Evolutionary conservation across 2,329 filamentous ascomycete genomes (phyloP), one percentile per base, ranked within the genome.

Genomic region (Aspergillus tubingensis): DNA sequence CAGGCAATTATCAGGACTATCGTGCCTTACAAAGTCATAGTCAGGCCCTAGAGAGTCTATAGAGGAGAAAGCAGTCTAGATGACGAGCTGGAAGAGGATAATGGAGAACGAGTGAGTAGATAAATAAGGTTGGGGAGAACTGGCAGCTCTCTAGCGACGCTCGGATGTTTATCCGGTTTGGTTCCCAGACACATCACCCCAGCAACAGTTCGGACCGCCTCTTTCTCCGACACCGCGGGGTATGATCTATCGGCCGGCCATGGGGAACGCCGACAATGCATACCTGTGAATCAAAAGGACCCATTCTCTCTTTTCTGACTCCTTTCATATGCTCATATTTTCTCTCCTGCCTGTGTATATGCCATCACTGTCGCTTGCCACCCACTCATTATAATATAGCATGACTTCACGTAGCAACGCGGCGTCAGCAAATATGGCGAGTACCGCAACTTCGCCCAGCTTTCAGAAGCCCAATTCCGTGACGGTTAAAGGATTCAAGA

Each of bases 401-500:
- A 68, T 70, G 66, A 55, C 61, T 59, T 62, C 62, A 48, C 58
- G 58, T 38, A 52, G 21, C 30, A 36, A 50, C 54, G 21, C 62
- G 23, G 47, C 57, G 32, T 48, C 43, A 21, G 32, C 53, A 19
- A 39, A 43, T 36, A 54, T 57, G 38, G 36, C 67, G 70, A 83
- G 87, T 69, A 80, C 82, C n/a, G 87, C 81, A 69, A 85, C 86
- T 11, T 80, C 79, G 49, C 78, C 84, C 6, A 72, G 69, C 51
- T 54, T 66, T 36, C 75, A 70, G 72, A 81, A 68, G 76, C 85
- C 65, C 8, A 78, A 80, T 52, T 83, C 86, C 6, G 89, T 89
- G 75, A 77, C 76, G 2, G 87, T 91, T 69, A 82, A 84, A 65
- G 84, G 83, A 70, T 96, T 94, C 82, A 85, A 81, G 69, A 88